Percentiles rank a stretch among this genome's conserved stretches.
Evolutionary conservation across 2,329 filamentous ascomycete species (phyloP).

Genomic region (Penicillium thymicola): DNA sequence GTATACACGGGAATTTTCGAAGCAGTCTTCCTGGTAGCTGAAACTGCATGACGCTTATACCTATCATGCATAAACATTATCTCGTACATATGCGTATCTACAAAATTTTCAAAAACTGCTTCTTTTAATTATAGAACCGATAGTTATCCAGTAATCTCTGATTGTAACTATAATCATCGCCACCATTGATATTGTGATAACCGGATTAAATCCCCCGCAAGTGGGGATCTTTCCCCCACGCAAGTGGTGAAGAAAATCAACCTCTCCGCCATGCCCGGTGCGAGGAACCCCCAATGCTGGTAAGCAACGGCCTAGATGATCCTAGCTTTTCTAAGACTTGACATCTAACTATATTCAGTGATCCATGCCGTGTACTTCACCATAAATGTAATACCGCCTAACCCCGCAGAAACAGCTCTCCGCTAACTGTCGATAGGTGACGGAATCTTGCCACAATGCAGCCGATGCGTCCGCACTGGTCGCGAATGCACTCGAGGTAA

Average conservation of each 20-base stretch:
- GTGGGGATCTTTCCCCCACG: constrained; percentile 3
- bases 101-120: too few species aligned
- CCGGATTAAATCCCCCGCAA: constrained; percentile 5
- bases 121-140: too few species aligned
- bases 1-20: too few species aligned
- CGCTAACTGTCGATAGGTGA: constrained; percentile 12
- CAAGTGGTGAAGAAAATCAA: background rate
- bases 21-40: too few species aligned
- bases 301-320: background rate
- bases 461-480: constrained; percentile 18
- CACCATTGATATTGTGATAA: background rate
- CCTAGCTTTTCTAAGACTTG: background rate
- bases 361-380: constrained; percentile 21
- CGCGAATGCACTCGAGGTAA: constrained; percentile 14
- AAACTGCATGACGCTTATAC: background rate
- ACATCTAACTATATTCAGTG: constrained; percentile 4
- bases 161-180: background rate
- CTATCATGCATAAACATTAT: background rate
- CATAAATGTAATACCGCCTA: constrained; percentile 17
- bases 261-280: constrained; percentile 6
- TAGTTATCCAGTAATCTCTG: too few species aligned
- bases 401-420: background rate
- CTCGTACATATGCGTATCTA: background rate
- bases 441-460: constrained; percentile 18
- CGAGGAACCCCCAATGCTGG: constrained; percentile 17